Evolutionary conservation across 2,329 filamentous ascomycete species (phyloP), one percentile per base, ranked within the genome.

Genomic region (Colletotrichum sp.): DNA sequence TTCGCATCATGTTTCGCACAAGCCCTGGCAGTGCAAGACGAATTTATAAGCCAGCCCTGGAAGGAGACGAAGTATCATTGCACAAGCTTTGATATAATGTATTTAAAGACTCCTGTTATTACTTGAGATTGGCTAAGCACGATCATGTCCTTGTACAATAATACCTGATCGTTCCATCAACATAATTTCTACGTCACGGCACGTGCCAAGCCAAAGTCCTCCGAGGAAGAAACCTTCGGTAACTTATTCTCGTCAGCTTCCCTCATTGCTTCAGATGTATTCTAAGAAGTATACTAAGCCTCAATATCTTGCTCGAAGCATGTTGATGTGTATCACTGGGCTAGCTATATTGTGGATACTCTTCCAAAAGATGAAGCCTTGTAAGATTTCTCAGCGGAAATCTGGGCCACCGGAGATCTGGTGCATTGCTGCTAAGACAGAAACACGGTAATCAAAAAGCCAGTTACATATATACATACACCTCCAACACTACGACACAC

Each of bases 281-380:
- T 49, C 10, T 5, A 7, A 49, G 7, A 49, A 4, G 44, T 49
- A n/a, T n/a, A 12, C 18, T 0, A n/a, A 6, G 9, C 9, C 1
- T 12, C 18, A 49, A 1, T 4, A 0, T 49, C 44, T 49, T 49
- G 9, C n/a, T 49, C 44, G n/a, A 21, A 13, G 18, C 44, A 49
- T 13, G 18, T n/a, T 4, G 0, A 7, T 4, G 21, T 49, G 5
- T 49, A 7, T 2, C 18, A n/a, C 5, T 10, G 0, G 3, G 39
- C 16, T 3, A 9, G 15, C 34, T 5, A 3, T 1, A 18, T 18
- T 18, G 7, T 5, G 2, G 16, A 1, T 18, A 3, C 36, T 5
- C 5, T 39, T 39, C 3, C 36, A 39, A 39, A 39, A 9, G 3
- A 39, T 39, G 7, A 39, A 36, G 34, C 13, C 13, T 15, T 36